These are phyloP conservation scores for Bruguiera parviflora DNA, from an alignment of 345 rosid species.

Conservation along the genomic window DNA sequence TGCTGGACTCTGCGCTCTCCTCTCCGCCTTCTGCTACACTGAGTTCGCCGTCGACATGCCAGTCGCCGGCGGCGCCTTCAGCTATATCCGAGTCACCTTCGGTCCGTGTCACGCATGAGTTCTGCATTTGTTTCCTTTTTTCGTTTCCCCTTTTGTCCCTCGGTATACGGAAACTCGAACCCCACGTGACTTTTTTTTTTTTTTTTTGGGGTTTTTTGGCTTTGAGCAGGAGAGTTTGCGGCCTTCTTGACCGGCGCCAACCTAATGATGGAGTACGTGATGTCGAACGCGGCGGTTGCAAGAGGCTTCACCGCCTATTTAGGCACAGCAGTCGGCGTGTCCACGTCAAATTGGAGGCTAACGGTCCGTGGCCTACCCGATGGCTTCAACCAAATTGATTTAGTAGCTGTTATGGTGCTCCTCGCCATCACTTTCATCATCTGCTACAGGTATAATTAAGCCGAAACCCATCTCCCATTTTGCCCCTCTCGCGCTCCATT, in stretches of 20 bases:
- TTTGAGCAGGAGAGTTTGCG: conserved; percentile 62
- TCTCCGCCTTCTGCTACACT: conserved; percentile 94
- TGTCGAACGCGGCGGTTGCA: conserved; percentile 92
- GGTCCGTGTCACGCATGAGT: conserved; percentile 32
- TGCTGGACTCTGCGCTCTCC: conserved; percentile 94
- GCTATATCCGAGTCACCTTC: conserved; percentile 84
- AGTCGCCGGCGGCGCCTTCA: conserved; percentile 98
- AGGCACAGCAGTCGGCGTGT: conserved; percentile 66
- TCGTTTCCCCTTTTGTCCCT: too few relatives aligned
- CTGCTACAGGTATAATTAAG: conserved; percentile 47
- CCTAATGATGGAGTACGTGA: conserved; percentile 77
- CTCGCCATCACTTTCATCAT: conserved; percentile 57
- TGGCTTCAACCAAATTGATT: conserved; percentile 78
- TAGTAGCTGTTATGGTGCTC: conserved; percentile 54
- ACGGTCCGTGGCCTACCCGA: conserved; percentile 47
- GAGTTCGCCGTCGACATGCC: conserved; percentile 97
- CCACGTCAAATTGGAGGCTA: conserved; percentile 66
- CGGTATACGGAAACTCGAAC: too few relatives aligned
- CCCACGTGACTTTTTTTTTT: too few relatives aligned
- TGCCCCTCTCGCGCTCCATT: background rate
- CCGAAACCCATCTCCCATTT: background rate
- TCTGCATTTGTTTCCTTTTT: too few relatives aligned
- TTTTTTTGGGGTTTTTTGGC: background rate
- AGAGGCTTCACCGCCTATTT: conserved; percentile 71
- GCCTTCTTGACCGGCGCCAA: conserved; percentile 92